Base-by-base conservation (phyloP, 306 rosid species). In the Benincasa hispida region DNA sequence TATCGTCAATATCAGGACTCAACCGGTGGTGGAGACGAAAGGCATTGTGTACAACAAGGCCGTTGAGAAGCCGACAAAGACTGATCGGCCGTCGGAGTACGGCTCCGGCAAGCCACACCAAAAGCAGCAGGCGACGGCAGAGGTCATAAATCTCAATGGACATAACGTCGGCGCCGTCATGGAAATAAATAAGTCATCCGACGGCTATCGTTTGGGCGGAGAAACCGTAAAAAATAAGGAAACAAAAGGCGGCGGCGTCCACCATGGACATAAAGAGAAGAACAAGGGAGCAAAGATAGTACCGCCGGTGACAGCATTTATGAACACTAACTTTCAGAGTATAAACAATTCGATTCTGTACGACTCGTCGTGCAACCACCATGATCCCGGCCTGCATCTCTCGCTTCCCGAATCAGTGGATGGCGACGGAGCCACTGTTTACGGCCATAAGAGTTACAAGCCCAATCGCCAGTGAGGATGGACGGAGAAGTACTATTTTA, bases 281-380 rank as follows among this genome's bases (percentile, higher is more conserved):
- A 69, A 69, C 25, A 45, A 6, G 35, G 13, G 5, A 21, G 22
- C 7, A 14, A 69, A 66, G 79, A 78, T 25, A 3, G 30, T 1
- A 59, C 10, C 65, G 11, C 96, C 95, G 86, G 63, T 75, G 1
- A 69, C 6, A 0, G 82, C 89, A 6, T 91, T 79, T 82, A 59
- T 79, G 72, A 93, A 93, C 78, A 88, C 87, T 83, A 91, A 93
- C 18, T 91, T 91, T 45, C 98, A 93, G 70, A 77, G 92, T n/a
- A 76, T 91, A 11, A 91, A 91, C 81, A 93, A 91, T 63, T 93
- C 96, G 51, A n/a, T 93, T 11, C 18, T 91, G 59, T 89, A 54
- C 72, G 53, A 87, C 55, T n/a, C 80, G 5, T 75, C 81, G 6
- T 83, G 82, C 85, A 81, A 77, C 27, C 86, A 83, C 72, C 85